Evolutionary conservation across 257 asterid genomes (phyloP).

Genomic region (Henckelia pumila): DNA sequence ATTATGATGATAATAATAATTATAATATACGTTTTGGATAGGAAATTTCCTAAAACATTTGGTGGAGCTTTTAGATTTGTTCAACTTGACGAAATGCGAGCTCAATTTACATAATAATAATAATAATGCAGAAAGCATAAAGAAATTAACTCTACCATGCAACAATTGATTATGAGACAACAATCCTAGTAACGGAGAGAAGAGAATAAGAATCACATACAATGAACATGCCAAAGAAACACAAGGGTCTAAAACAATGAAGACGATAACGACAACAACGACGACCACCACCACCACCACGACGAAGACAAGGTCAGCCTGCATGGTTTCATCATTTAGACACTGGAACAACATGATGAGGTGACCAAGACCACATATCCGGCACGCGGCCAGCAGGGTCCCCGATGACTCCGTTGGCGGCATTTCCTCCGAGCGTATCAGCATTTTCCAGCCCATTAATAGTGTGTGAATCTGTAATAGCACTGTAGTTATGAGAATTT

Average conservation of each 20-base stretch:
- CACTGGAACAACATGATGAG: conserved; percentile 46
- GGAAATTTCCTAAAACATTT: no score
- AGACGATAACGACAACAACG: no score
- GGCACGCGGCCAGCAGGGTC: conserved; percentile 37
- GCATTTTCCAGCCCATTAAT: conserved; percentile 26
- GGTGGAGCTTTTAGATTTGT: no score
- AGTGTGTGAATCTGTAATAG: conserved; percentile 32
- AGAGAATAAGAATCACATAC: neutral
- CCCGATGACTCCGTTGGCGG: conserved; percentile 34
- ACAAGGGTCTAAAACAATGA: neutral
- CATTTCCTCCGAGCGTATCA: conserved; percentile 34
- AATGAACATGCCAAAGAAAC: no score
- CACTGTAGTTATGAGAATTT: conserved; percentile 30
- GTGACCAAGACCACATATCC: conserved; percentile 66
- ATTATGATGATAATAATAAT: no score
- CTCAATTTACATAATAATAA: no score
- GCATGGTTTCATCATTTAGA: conserved; percentile 48
- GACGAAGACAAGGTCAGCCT: no score
- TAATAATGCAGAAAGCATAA: neutral
- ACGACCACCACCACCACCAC: no score
- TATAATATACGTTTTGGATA: no score
- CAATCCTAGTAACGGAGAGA: neutral
- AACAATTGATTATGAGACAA: neutral
- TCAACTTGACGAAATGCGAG: no score
- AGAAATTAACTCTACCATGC: neutral